phyloP scores from a whole-genome alignment of 2,329 filamentous ascomycete species.

The Leptographium flavum region DNA sequence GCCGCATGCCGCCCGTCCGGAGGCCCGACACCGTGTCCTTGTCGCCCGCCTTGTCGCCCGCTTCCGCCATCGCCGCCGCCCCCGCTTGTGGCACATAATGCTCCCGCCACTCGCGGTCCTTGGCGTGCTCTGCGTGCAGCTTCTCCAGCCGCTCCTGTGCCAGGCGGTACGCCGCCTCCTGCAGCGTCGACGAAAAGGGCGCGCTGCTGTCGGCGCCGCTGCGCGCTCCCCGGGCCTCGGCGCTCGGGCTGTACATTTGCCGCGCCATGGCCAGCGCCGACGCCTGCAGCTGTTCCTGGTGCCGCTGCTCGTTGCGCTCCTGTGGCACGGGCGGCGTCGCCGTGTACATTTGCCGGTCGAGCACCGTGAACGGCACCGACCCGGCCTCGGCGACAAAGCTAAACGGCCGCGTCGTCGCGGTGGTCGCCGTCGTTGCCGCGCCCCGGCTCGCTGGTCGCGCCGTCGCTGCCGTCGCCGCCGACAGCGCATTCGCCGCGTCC shows the following conservation, averaged over 20 bases:
- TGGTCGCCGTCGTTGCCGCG: conserved; percentile 31
- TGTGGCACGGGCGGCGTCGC: conserved; percentile 56
- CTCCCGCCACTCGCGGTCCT: conserved; percentile 50
- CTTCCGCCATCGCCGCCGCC: conserved; percentile 13
- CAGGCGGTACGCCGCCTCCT: conserved; percentile 76
- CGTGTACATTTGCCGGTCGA: conserved; percentile 64
- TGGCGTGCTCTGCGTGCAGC: conserved; percentile 56
- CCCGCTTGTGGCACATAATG: conserved; percentile 49
- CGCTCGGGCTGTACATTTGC: conserved; percentile 54
- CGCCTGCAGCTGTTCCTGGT: conserved; percentile 59
- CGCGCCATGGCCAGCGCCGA: conserved; percentile 83
- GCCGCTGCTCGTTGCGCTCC: conserved; percentile 61
- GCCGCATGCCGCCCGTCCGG: conserved; percentile 42
- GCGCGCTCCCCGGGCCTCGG: neutral
- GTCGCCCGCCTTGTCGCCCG: neutral
- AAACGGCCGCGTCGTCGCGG: neutral
- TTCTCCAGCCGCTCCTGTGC: conserved; percentile 73
- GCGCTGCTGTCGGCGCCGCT: conserved; percentile 17
- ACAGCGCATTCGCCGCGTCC: conserved; percentile 26
- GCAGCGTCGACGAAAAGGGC: conserved; percentile 47
- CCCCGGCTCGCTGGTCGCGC: no score
- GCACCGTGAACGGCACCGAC: conserved; percentile 51
- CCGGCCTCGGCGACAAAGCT: conserved; percentile 43
- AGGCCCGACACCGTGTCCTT: neutral
- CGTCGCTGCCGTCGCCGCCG: conserved; percentile 51